Base-by-base conservation (phyloP, 768 basidiomycete species). In the Strobilomyces confusus region DNA sequence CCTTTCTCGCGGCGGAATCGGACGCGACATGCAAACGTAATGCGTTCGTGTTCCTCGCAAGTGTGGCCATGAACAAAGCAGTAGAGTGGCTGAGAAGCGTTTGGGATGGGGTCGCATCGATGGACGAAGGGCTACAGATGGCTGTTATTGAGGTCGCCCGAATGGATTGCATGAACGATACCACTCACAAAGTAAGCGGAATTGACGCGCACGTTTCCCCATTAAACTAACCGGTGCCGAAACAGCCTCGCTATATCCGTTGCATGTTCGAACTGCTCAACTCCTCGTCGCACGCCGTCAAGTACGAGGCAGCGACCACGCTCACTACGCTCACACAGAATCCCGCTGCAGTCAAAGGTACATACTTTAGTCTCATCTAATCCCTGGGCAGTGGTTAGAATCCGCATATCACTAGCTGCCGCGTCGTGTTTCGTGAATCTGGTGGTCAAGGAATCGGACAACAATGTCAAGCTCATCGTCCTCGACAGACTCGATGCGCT, bases 401-500 rank as follows among this genome's bases (percentile, higher is more conserved):
- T 54, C 12, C 14, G 22, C 32, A 43, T 51, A 19, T 33, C 37
- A 36, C 46, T 54, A 95, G 95, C 95, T 57, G 89, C 94, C 44
- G 95, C 94, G 4, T 82, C 86, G 9, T 89, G 82, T 58, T 84
- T 95, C 58, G 91, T 97, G 63, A 89, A 83, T 58, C 82, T 98
- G 43, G 86, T 94, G 55, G 78, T 88, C 69, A 95, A 95, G 73
- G 95, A 98, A 72, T 92, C 94, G 2, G 95, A 98, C 74, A 99
- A 98, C 73, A 99, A 99, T 62, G 95, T 98, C 70, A 98, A 98
- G 72, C 81, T 98, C 42, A 98, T 98, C 54, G 95, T 98, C 17
- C 79, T 99, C 23, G 91, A 95, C 65, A 85, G 97, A 42, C 80
- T 99, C 33, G 91, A 98, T 50, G 73, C 71, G 32, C 77, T 99